Evolutionary conservation across 176 grass and related monocot species (phyloP).

Genomic region (Hyparrhenia diplandra): DNA sequence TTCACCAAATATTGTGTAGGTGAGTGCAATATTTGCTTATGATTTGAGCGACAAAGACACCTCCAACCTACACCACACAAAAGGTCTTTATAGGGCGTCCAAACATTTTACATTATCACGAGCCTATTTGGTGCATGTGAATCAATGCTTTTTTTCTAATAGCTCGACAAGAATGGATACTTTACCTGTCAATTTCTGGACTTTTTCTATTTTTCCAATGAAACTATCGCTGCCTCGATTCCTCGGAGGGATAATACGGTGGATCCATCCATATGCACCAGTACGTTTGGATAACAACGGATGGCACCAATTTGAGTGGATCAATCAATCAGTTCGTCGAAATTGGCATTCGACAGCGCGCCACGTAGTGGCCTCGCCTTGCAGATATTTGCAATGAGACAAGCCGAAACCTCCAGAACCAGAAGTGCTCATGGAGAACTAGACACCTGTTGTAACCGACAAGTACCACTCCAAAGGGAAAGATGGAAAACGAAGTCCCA

Average conservation of each 20-base stretch:
- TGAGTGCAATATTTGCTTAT: not conserved
- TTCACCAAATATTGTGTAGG: not conserved
- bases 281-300: not conserved
- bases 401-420: conserved; percentile 8
- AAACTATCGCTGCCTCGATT: not conserved
- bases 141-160: too few relatives aligned
- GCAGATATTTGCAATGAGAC: conserved; percentile 20
- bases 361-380: conserved; percentile 15
- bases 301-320: not conserved
- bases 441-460: conserved; percentile 10
- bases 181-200: too few relatives aligned
- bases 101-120: too few relatives aligned
- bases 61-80: not conserved
- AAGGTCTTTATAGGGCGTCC: not conserved
- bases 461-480: not conserved
- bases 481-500: not conserved
- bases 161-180: too few relatives aligned
- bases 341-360: not conserved
- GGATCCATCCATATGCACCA: not conserved
- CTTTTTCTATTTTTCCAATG: too few relatives aligned
- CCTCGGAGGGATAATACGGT: conserved; percentile 1
- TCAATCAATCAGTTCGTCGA: not conserved
- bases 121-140: too few relatives aligned
- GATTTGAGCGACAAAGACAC: not conserved
- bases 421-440: not conserved